Conservation (phyloP, 2,329 filamentous ascomycete genomes). For the Aspergillus sp. region DNA sequence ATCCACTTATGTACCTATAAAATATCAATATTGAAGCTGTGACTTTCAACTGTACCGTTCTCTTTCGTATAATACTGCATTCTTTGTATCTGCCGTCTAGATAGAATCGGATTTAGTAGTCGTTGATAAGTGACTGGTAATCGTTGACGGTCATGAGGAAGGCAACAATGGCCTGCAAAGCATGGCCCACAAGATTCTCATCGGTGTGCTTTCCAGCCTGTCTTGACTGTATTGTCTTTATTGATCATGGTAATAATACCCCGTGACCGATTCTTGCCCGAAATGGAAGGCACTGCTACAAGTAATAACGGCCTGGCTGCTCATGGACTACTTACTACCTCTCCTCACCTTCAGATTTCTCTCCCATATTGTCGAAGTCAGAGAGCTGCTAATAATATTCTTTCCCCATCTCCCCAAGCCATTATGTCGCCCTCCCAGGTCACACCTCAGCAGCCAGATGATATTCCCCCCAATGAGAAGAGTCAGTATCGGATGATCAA, state of each 20-base stretch:
- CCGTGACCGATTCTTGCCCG: too few relatives aligned
- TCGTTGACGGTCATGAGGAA: too few relatives aligned
- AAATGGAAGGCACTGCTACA: too few relatives aligned
- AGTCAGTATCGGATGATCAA: constrained; percentile 4
- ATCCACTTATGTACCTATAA: constrained; percentile 26
- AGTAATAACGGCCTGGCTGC: not conserved
- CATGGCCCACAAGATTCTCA: too few relatives aligned
- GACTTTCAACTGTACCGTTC: not conserved
- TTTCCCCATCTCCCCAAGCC: not conserved
- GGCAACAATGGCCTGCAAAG: too few relatives aligned
- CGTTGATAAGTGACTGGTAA: too few relatives aligned
- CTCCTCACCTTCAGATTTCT: not conserved
- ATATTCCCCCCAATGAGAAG: constrained; percentile 6
- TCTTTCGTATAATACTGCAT: too few relatives aligned
- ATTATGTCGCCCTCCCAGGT: constrained; percentile 5
- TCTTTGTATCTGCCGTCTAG: too few relatives aligned
- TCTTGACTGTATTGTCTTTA: too few relatives aligned
- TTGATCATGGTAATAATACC: too few relatives aligned
- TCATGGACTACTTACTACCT: not conserved
- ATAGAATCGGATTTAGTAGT: too few relatives aligned
- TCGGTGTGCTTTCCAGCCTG: too few relatives aligned
- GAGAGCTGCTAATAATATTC: not conserved
- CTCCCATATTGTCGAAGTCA: not conserved
- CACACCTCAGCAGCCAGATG: not conserved
- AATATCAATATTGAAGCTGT: constrained; percentile 13